phyloP scores from a whole-genome alignment of 306 rosid genomes.

The Lathyrus oleraceus region DNA sequence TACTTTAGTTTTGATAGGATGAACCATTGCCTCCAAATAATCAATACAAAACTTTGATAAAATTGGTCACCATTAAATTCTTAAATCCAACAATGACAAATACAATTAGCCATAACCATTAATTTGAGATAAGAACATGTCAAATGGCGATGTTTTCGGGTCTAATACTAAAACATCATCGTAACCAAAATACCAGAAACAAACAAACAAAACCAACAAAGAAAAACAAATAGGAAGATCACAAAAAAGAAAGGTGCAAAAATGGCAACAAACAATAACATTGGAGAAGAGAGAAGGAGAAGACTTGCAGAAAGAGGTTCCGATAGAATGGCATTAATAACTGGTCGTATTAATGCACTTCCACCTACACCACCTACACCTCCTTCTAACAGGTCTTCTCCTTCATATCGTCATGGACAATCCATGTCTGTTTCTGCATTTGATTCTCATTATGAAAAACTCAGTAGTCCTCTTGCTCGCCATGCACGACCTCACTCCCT shows the following conservation, averaged over 20 bases:
- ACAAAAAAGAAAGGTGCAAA: background rate
- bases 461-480: background rate
- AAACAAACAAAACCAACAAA: background rate
- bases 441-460: background rate
- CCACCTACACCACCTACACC: slow-evolving; percentile 48
- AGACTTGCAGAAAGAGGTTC: slow-evolving; percentile 56
- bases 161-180: slow-evolving; percentile 4
- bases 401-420: slow-evolving; percentile 31
- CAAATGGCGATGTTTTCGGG: slow-evolving; percentile 35
- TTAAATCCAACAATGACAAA: background rate
- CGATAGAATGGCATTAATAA: slow-evolving; percentile 72
- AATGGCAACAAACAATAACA: slow-evolving; percentile 44
- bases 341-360: slow-evolving; percentile 50
- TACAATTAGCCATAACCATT: background rate
- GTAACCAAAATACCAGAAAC: slow-evolving; percentile 42
- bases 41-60: background rate
- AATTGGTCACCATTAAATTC: background rate
- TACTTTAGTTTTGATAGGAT: no score
- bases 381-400: slow-evolving; percentile 36
- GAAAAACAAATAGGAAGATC: slow-evolving; percentile 11
- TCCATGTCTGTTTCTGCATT: background rate
- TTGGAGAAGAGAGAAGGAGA: slow-evolving; percentile 51
- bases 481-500: slow-evolving; percentile 37
- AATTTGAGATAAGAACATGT: slow-evolving; percentile 14
- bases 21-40: no score